Evolutionary conservation across 2,329 filamentous ascomycete genomes (phyloP), one percentile per base, ranked within the genome.

Genomic region (Paradendryphiella salina): DNA sequence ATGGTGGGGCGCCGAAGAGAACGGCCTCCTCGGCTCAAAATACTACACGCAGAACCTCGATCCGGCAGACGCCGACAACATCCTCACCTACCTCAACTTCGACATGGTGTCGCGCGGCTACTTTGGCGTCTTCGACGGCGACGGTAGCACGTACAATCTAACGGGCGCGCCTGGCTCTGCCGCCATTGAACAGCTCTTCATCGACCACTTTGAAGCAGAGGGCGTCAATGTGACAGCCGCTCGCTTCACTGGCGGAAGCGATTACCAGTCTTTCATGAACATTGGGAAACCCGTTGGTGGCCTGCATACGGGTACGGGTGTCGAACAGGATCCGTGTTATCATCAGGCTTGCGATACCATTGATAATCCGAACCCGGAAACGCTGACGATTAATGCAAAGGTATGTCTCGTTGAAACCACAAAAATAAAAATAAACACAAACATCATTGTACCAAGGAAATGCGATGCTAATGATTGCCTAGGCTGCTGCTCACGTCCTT

Each of bases 51-150:
- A 65, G 31, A 59, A 64, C 42, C 61, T 74, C 14, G 66, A 71
- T 28, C 47, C 57, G 3, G 58, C 64, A 1, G 69, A 71, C 38
- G 63, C 65, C 5, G 64, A 66, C 58, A 73, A 71, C 51, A 73
- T 76, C 43, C 65, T 73, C 10, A 64, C 72, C 1, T 75, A 75
- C 52, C 67, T 76, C 7, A 75, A 76, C 66, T 76, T 76, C 60
- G 74, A 76, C 59, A 76, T 76, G 74, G 70, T 75, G 0, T 69
- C 67, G 17, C 66, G 70, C 31, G 73, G 68, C 8, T 69, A 73
- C 58, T 72, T 71, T 52, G 70, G 68, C 10, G 69, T 75, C 34
- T 75, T 74, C 40, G 72, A 75, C 41, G 72, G 72, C 9, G 71
- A 75, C 42, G 72, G 72, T 10, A 67, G 62, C 46, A 63, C 62